Percentiles rank a stretch among this genome's conserved stretches.
Evolutionary conservation across 768 basidiomycete species (phyloP).

Genomic region (Tulasnella sp.): DNA sequence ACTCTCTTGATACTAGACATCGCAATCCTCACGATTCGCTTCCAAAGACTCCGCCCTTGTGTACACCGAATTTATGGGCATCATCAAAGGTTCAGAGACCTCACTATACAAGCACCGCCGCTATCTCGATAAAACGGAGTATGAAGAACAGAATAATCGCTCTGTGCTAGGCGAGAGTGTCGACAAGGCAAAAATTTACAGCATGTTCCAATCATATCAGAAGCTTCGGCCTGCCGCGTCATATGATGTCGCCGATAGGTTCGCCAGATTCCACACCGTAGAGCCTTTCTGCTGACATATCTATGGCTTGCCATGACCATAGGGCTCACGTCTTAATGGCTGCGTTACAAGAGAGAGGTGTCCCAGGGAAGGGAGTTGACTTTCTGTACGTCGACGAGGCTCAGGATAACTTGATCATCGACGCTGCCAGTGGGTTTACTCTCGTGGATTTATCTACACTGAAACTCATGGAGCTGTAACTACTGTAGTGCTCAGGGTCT

Average conservation of each 20-base stretch:
- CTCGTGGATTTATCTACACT: not conserved
- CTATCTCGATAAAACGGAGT: too few relatives aligned
- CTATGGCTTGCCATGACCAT: too few relatives aligned
- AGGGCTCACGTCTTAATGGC: slow-evolving; percentile 13
- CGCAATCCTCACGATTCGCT: not conserved
- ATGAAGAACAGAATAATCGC: slow-evolving; percentile 50
- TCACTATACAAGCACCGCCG: too few relatives aligned
- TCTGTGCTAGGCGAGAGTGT: not conserved
- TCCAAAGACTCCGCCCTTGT: slow-evolving; percentile 29
- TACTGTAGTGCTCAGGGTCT: not conserved
- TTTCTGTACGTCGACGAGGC: slow-evolving; percentile 74
- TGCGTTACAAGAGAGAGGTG: not conserved
- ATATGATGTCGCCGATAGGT: not conserved
- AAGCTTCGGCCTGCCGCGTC: not conserved
- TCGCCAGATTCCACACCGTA: too few relatives aligned
- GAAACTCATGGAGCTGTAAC: not conserved
- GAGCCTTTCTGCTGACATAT: too few relatives aligned
- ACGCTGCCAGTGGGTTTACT: slow-evolving; percentile 40
- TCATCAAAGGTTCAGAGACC: slow-evolving; percentile 60
- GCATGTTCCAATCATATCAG: not conserved
- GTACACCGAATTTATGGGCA: slow-evolving; percentile 35
- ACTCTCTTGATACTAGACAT: too few relatives aligned
- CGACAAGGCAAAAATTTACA: not conserved
- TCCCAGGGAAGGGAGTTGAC: slow-evolving; percentile 45
- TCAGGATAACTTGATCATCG: slow-evolving; percentile 71